Base-by-base conservation (phyloP, 1,284 basidiomycete genomes). In the Chiua sp. region DNA sequence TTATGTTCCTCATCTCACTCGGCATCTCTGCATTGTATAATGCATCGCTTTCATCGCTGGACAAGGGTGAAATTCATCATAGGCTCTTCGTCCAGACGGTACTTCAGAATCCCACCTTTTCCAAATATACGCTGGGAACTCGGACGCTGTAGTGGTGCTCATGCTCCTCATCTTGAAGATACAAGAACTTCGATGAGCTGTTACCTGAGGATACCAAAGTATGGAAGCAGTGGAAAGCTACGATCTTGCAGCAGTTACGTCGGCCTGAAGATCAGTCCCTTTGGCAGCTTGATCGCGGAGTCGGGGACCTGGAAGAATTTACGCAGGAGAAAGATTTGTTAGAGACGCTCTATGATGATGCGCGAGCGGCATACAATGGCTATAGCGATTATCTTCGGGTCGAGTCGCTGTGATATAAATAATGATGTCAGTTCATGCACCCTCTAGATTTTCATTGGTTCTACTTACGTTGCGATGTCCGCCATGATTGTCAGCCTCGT, bases 131-230 rank as follows among this genome's bases (percentile, higher is more conserved):
- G n/a, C 57, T 75, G n/a, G 69, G 71, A 7, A 74, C 74, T 2
- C 61, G 68, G 15, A 75, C 75, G 55, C 71, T 4, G 66, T 65
- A 63, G 69, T 67, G 4, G 59, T 76, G 22, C 77, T 74, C 28
- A 59, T 61, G 16, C 63, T 77, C 37, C 68, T 75, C 23, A 63
- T 67, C n/a, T 59, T 76, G 62, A 75, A 11, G 71, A 68, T 1
- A 23, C 3, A 7, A 72, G 62, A 49, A 44, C 1, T 63, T 72
- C 1, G 6, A 75, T 5, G 71, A 75, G 26, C 56, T 72, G 11
- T 61, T 72, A 16, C 70, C 73, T 1, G 75, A 72, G 7, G 72
- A 72, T 20, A 75, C 73, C 30, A 74, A 63, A 28, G 73, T 72
- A 16, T 75, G 70, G 73, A 74, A 16, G 42, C 59, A 47, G 18